phyloP scores from a whole-genome alignment of 768 basidiomycete species.

The Leccinellum luteum region DNA sequence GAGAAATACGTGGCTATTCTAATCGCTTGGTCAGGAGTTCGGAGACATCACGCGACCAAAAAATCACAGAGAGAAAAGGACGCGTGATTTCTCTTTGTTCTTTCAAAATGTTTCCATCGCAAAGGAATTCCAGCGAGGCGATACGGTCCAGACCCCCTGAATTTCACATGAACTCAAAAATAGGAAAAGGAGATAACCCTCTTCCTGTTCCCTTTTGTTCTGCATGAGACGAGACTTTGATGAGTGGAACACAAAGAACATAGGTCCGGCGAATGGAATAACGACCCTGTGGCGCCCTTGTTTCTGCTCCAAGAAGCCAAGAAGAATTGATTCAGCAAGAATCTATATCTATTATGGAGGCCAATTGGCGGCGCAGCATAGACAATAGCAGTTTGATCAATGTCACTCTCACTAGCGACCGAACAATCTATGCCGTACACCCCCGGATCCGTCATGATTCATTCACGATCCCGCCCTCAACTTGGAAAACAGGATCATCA shows the following conservation, averaged over 20 bases:
- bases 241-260: background rate
- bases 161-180: background rate
- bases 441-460: background rate
- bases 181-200: background rate
- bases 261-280: background rate
- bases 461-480: constrained; percentile 13
- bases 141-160: background rate
- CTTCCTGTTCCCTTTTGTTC: background rate
- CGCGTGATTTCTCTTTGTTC: background rate
- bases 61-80: background rate
- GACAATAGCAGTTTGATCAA: background rate
- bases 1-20: background rate
- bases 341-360: no score
- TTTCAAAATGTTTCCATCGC: background rate
- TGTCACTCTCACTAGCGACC: background rate
- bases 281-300: background rate
- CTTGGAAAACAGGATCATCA: constrained; percentile 56
- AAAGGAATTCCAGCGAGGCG: background rate
- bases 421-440: background rate
- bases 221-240: background rate
- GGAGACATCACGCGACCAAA: background rate
- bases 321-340: background rate
- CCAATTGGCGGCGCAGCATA: background rate
- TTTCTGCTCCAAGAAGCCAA: background rate
- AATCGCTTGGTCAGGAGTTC: background rate